These are phyloP conservation scores for Barnettozyma pratensis DNA, from an alignment of 805 yeast genomes.

Conservation along the genomic window DNA sequence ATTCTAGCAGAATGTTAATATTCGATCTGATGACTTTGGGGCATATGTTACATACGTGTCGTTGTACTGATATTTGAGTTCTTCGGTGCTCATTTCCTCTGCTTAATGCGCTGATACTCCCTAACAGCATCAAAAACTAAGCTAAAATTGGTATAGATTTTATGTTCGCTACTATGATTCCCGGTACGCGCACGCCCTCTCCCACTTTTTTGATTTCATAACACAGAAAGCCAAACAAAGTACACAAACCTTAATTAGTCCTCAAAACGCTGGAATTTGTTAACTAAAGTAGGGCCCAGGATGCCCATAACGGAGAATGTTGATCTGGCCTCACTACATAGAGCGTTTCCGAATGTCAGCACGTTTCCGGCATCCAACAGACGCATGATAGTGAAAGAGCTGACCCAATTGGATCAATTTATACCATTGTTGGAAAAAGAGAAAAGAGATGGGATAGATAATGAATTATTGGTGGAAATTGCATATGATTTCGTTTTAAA, in stretches of 20 bases:
- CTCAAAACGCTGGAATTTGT: too few relatives aligned
- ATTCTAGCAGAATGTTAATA: constrained; percentile 8
- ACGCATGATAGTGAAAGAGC: background rate
- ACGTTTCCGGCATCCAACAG: background rate
- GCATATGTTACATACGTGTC: constrained; percentile 19
- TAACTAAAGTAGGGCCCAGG: background rate
- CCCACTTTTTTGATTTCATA: background rate
- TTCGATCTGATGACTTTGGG: too few relatives aligned
- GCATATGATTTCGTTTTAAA: too few relatives aligned
- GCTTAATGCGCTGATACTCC: too few relatives aligned
- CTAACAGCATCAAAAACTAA: background rate
- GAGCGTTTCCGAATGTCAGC: background rate
- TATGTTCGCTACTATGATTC: too few relatives aligned
- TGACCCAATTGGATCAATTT: background rate
- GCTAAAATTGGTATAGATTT: too few relatives aligned
- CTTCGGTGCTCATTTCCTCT: background rate
- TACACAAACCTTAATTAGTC: too few relatives aligned
- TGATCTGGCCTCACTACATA: background rate
- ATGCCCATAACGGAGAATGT: background rate
- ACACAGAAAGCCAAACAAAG: background rate
- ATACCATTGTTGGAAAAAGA: background rate
- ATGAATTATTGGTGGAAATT: background rate
- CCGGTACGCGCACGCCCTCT: background rate
- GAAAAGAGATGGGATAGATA: background rate
- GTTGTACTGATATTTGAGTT: constrained; percentile 10